phyloP scores from a whole-genome alignment of 2,329 filamentous ascomycete genomes.

The Arthrinium phaeospermum region DNA sequence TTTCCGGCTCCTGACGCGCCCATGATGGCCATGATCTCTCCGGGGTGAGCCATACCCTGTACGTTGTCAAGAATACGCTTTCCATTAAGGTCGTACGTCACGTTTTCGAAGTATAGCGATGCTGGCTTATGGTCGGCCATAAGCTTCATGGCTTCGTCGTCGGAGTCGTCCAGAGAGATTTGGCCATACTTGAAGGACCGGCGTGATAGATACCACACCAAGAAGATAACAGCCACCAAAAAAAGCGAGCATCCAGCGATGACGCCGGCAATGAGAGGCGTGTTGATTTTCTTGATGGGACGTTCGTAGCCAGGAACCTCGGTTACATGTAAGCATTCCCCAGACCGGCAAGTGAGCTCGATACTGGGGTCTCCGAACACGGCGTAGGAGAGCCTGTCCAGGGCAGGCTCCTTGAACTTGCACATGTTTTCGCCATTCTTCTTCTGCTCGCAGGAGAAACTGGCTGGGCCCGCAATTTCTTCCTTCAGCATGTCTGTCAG shows the following conservation, averaged over 20 bases:
- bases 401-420: constrained; percentile 86
- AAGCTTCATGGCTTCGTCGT: constrained; percentile 84
- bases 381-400: constrained; percentile 86
- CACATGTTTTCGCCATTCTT: constrained; percentile 70
- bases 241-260: constrained; percentile 88
- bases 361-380: constrained; percentile 95
- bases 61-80: constrained; percentile 84
- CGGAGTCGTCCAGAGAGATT: constrained; percentile 86
- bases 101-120: constrained; percentile 84
- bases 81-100: constrained; percentile 85
- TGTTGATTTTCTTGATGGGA: constrained; percentile 94
- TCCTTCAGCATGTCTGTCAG: constrained; percentile 86
- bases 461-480: constrained; percentile 84
- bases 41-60: constrained; percentile 86
- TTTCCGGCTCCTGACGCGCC: constrained; percentile 97
- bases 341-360: constrained; percentile 78
- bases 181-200: constrained; percentile 73
- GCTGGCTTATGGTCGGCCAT: constrained; percentile 93
- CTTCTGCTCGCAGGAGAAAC: constrained; percentile 75
- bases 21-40: constrained; percentile 98
- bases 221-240: constrained; percentile 82
- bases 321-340: constrained; percentile 92
- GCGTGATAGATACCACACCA: constrained; percentile 87
- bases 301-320: constrained; percentile 90
- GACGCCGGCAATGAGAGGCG: constrained; percentile 90